Percentiles rank a stretch among this genome's conserved stretches.
Evolutionary conservation across 192 early-diverging fungal genomes (phyloP).

Genomic region (Coemansia aciculifera): DNA sequence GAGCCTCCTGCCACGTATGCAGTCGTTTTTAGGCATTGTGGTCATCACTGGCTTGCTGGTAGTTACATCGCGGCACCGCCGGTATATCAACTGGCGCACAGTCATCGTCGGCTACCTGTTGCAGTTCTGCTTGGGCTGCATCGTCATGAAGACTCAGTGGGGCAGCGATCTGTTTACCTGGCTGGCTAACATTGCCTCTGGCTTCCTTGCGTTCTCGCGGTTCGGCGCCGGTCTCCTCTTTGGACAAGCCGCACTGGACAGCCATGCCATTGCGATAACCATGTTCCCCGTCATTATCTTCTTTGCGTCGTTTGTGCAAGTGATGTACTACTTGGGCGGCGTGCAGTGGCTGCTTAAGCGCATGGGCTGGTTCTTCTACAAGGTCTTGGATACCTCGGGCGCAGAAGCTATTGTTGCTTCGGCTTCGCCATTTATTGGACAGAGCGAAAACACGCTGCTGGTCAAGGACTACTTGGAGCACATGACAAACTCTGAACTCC

Average conservation of each 20-base stretch:
- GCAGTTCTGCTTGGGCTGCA: conserved; percentile 79
- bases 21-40: conserved; percentile 71
- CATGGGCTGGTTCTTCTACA: conserved; percentile 68
- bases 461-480: conserved; percentile 78
- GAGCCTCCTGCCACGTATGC: conserved; percentile 68
- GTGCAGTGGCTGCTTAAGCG: conserved; percentile 77
- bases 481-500: conserved; percentile 83
- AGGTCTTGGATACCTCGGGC: conserved; percentile 74
- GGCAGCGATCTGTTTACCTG: conserved; percentile 74
- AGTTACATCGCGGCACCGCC: conserved; percentile 63
- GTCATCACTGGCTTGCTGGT: conserved; percentile 59
- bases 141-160: conserved; percentile 71
- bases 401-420: conserved; percentile 81
- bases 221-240: conserved; percentile 69
- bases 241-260: conserved; percentile 42
- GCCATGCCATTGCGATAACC: conserved; percentile 62
- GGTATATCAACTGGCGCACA: conserved; percentile 74
- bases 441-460: conserved; percentile 81
- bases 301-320: conserved; percentile 82
- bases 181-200: conserved; percentile 60
- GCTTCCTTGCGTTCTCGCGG: conserved; percentile 67
- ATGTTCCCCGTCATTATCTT: conserved; percentile 87
- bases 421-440: conserved; percentile 85
- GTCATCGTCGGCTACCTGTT: conserved; percentile 66
- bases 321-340: conserved; percentile 79